Evolutionary conservation across 805 yeast genomes (phyloP), one percentile per base, ranked within the genome.

Genomic region (Sungouiella blattae): DNA sequence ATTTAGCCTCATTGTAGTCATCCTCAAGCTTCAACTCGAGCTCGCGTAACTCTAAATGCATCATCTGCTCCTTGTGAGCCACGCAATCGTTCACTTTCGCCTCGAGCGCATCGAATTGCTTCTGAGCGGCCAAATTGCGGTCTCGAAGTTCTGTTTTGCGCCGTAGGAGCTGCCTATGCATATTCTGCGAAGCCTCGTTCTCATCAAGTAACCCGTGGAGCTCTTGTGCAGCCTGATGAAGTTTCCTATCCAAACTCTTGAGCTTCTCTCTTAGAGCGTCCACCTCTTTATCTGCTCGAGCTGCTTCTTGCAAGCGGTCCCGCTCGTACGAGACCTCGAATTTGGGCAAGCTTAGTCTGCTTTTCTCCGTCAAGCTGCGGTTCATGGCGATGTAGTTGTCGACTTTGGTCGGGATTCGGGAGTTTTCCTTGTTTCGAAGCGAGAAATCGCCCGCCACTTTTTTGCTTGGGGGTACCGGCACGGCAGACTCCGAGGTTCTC

Each of bases 1-100:
- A 61, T 21, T 55, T 50, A 25, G 62, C 39, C 25, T 60, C 62
- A 21, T 58, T 53, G 39, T 40, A 63, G 26, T 58, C 60, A 32
- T 49, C 53, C 24, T 43, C 49, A 12, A 55, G 47, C 22, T 47
- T 44, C 14, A 57, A 53, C 17, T 54, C 46, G 27, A 50, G 48
- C 24, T 67, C 67, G 33, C 57, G 49, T 3, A 69, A 38, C 27
- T 59, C 50, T 5, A 55, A 41, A 21, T 57, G 46, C 16, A 59
- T 43, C 29, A 55, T 37, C 20, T 54, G 54, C 30, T 66, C 70
- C 36, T 49, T 45, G 32, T 51, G 53, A 13, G 42, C 45, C 1
- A 59, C 68, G 22, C 55, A 53, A 7, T 53, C 47, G 39, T 58
- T 57, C 12, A 62, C 47, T 11, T 50, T 44, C 12, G 43, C 53